Percentiles rank a stretch among this genome's conserved stretches.
These are phyloP conservation scores for Tulasnella sp. DNA, from an alignment of 768 basidiomycete species.

Conservation along the genomic window DNA sequence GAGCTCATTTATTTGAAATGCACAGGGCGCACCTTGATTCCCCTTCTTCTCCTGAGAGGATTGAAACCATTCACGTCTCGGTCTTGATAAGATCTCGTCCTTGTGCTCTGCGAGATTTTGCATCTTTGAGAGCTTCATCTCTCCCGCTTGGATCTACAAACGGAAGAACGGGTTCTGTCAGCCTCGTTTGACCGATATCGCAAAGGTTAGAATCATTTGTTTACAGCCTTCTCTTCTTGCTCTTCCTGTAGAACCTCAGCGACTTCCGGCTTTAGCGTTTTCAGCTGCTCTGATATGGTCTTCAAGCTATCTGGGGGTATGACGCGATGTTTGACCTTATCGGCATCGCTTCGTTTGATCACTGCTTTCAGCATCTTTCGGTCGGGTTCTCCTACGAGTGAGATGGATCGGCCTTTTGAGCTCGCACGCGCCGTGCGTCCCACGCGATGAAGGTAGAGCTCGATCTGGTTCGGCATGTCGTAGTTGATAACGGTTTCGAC, in stretches of 20 bases:
- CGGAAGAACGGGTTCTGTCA: too few species aligned
- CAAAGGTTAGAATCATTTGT: too few species aligned
- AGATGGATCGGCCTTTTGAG: constrained; percentile 86
- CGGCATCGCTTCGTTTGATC: constrained; percentile 77
- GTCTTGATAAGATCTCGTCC: constrained; percentile 83
- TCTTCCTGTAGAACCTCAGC: constrained; percentile 77
- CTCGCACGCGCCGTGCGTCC: constrained; percentile 96
- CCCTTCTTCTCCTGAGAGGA: constrained; percentile 68
- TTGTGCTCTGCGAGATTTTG: constrained; percentile 92
- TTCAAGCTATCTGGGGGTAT: constrained; percentile 64
- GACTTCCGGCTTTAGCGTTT: constrained; percentile 64
- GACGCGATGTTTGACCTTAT: constrained; percentile 81
- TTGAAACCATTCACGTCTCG: constrained; percentile 99
- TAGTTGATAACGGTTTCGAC: constrained; percentile 98
- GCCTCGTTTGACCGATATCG: too few species aligned
- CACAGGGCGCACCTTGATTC: constrained; percentile 50
- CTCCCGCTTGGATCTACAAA: constrained; percentile 67
- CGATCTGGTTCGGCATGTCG: constrained; percentile 90
- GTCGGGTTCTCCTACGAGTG: constrained; percentile 90
- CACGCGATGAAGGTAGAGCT: constrained; percentile 93
- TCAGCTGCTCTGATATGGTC: constrained; percentile 61
- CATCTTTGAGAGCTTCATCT: constrained; percentile 93
- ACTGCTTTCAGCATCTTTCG: constrained; percentile 93
- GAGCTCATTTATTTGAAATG: background rate
- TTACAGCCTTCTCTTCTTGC: constrained; percentile 88